Evolutionary conservation across 768 basidiomycete species (phyloP).

Genomic region (Gloeophyllum trabeum): DNA sequence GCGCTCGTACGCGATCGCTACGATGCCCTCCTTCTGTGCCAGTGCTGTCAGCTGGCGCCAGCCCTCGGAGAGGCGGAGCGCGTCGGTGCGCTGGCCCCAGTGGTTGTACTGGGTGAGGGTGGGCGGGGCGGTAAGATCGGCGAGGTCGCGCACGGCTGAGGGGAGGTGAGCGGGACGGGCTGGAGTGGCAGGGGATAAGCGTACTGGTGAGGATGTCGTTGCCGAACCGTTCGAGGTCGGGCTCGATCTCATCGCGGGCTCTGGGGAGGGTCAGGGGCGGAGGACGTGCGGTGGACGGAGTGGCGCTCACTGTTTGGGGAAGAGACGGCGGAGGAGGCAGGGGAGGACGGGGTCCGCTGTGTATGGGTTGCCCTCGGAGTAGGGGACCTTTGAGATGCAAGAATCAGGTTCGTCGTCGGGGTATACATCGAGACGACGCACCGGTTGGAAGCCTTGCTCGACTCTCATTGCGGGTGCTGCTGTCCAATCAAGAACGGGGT

Average conservation of each 20-base stretch:
- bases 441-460: constrained; percentile 59
- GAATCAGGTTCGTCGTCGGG: background rate
- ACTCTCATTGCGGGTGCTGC: constrained; percentile 55
- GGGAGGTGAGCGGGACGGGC: background rate
- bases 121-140: constrained; percentile 33
- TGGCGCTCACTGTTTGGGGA: constrained; percentile 33
- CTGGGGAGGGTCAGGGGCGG: constrained; percentile 16
- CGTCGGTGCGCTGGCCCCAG: constrained; percentile 58
- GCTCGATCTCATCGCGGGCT: constrained; percentile 34
- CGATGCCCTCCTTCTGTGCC: constrained; percentile 51
- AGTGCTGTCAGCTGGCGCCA: constrained; percentile 60
- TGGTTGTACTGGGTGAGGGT: constrained; percentile 59
- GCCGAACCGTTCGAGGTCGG: constrained; percentile 52
- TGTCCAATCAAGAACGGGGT: too few species aligned
- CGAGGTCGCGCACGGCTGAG: constrained; percentile 42
- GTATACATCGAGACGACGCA: constrained; percentile 12
- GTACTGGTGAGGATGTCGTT: constrained; percentile 39
- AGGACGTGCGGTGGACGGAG: background rate
- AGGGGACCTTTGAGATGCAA: background rate
- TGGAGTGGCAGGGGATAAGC: constrained; percentile 7
- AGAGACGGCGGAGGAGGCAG: constrained; percentile 40
- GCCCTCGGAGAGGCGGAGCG: constrained; percentile 58
- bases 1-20: constrained; percentile 59
- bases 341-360: constrained; percentile 52
- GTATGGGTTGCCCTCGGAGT: constrained; percentile 37